Evolutionary conservation across 2,329 filamentous ascomycete species (phyloP), one percentile per base, ranked within the genome.

Genomic region (Pseudogymnoascus sp.): DNA sequence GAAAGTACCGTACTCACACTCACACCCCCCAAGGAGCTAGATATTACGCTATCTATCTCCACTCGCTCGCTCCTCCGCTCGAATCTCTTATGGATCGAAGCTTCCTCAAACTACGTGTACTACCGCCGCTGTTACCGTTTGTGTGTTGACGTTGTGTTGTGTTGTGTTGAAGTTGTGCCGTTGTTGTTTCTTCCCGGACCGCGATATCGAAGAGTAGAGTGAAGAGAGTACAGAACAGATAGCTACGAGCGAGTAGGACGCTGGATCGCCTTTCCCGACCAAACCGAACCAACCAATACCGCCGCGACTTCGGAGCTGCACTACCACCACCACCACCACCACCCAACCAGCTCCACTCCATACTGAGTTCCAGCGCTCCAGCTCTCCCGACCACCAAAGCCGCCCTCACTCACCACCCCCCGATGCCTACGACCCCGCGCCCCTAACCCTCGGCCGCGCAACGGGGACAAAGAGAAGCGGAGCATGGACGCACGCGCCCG

Each of bases 11-110:
- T 52, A 52, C 23, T 52, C 9, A 7, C 3, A 52, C 11, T 14
- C 21, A n/a, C 41, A 43, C 16, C 16, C 18, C 23, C 21, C 23
- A n/a, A 52, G 45, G 45, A 52, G 45, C 45, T 52, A 52, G 31
- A 52, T 52, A 52, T 31, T 31, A 52, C 45, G 45, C 45, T 31
- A 52, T 52, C 45, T 31, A 28, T 49, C 43, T 49, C 45, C 45
- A 52, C 45, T 31, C 45, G 7, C 45, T 52, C 45, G 45, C 23
- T 52, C 45, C 45, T 52, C 45, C 45, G 25, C 45, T 31, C 16
- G 23, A 31, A 52, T 52, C 45, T 52, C 45, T 52, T 4, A 31
- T 16, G 14, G 45, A 52, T 31, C n/a, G 45, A 52, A 52, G 25
- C 45, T 52, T 52, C 45, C 45, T 52, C 45, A 31, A 52, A 31